Base-by-base conservation (phyloP, 208 protist species). In the Trypanosoma scelopori region DNA sequence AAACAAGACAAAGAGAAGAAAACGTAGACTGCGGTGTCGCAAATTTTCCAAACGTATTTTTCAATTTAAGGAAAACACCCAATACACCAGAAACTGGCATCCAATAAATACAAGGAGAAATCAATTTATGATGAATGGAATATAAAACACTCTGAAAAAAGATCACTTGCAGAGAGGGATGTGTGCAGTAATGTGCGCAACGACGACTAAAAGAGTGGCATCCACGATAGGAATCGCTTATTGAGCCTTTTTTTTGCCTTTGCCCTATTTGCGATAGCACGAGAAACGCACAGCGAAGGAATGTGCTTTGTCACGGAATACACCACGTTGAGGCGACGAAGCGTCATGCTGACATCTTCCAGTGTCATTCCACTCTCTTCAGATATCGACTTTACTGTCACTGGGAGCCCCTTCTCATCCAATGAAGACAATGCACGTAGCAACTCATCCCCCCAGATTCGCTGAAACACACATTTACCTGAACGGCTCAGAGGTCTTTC, bases 371-470 rank as follows among this genome's bases (percentile, higher is more conserved):
- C 79, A 4, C 76, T 86, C 18, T 68, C 55, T 47, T 64, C 53
- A 59, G 82, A 87, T 45, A 92, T 58, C 39, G 81, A 79, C 28
- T 74, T 77, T 39, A 92, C 43, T 6, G 86, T 87, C 1, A 92
- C 49, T 1, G 76, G 69, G 7, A 63, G 47, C 16, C 66, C 65
- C 27, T 57, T 67, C 45, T 73, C 55, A n/a, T 82, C 69, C 12
- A 92, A 56, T 25, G 60, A 61, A 46, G 69, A 73, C 0, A 92
- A 65, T 4, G 81, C 82, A 41, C 78, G 71, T 4, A 88, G 55
- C 0, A 92, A 63, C 55, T 92, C 82, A 23, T 82, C 69, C 0
- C 72, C 55, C 82, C 86, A 89, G 5, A 84, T 80, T 60, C 79
- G 81, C 4, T 74, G 59, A 79, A 92, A 92, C 43, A 92, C 69